Percentiles rank a stretch among this genome's conserved stretches.
These are phyloP conservation scores for Aspergillus homomorphus DNA, from an alignment of 495 filamentous ascomycete species.

Conservation along the genomic window DNA sequence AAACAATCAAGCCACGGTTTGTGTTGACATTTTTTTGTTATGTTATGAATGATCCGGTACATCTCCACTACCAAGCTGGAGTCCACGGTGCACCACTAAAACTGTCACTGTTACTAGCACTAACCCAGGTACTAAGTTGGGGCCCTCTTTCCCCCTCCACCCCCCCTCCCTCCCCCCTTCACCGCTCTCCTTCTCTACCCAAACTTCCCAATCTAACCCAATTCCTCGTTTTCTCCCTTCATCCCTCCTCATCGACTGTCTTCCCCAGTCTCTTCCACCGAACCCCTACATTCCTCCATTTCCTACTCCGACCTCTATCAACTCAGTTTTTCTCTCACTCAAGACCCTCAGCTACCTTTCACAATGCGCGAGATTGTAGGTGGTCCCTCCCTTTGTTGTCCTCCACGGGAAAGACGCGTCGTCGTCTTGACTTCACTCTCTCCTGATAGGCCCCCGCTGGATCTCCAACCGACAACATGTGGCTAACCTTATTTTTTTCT, in stretches of 20 bases:
- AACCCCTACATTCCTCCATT: constrained; percentile 22
- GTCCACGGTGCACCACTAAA: neutral
- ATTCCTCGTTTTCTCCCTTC: constrained; percentile 20
- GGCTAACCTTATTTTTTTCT: constrained; percentile 40
- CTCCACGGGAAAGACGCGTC: constrained; percentile 38
- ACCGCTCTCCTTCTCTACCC: constrained; percentile 32
- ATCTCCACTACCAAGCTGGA: neutral
- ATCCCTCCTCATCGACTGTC: constrained; percentile 20
- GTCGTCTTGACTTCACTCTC: constrained; percentile 29
- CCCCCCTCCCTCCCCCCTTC: constrained; percentile 22
- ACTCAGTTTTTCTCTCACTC: constrained; percentile 19
- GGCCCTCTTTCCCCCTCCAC: no score
- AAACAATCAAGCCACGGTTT: neutral
- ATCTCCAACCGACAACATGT: constrained; percentile 27
- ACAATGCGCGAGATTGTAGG: constrained; percentile 96
- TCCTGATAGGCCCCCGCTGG: constrained; percentile 47
- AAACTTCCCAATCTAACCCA: constrained; percentile 17
- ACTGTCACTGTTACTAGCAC: no score
- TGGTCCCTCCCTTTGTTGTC: constrained; percentile 34
- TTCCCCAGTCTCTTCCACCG: constrained; percentile 24
- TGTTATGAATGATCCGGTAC: neutral
- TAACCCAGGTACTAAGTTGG: no score
- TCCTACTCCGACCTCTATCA: constrained; percentile 8
- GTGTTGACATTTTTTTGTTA: neutral
- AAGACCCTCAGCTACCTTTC: constrained; percentile 47